phyloP scores from a whole-genome alignment of 371 early-diverging fungal genomes.

The Funneliformis caledonium region DNA sequence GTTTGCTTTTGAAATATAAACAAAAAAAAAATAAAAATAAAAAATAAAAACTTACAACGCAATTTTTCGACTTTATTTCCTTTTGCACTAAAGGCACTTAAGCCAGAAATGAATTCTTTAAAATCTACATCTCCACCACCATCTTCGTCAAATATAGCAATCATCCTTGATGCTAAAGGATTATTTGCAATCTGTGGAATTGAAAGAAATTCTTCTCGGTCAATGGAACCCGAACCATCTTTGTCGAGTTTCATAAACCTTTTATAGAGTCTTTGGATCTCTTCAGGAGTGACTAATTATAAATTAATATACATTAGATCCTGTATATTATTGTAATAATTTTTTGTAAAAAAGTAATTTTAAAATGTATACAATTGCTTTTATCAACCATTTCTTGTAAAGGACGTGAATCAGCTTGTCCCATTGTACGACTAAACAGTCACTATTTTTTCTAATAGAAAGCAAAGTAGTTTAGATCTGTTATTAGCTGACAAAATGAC shows the following conservation, averaged over 20 bases:
- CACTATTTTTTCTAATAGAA: background rate
- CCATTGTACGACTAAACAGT: slow-evolving; percentile 3
- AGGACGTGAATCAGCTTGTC: slow-evolving; percentile 26
- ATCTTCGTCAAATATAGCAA: slow-evolving; percentile 96
- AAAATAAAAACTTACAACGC: slow-evolving; percentile 66
- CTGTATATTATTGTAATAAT: background rate
- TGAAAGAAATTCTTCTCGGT: slow-evolving; percentile 93
- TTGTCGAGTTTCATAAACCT: slow-evolving; percentile 96
- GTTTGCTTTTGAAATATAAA: background rate
- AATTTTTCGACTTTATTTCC: slow-evolving; percentile 93
- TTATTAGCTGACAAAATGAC: no score
- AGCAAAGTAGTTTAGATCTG: no score
- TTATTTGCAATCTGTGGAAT: slow-evolving; percentile 96
- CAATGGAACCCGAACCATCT: slow-evolving; percentile 92
- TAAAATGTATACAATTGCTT: slow-evolving; percentile 22
- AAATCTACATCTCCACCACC: slow-evolving; percentile 98
- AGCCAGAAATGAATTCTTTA: slow-evolving; percentile 93
- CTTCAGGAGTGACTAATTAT: slow-evolving; percentile 83
- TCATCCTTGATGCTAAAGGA: slow-evolving; percentile 92
- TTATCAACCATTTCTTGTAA: slow-evolving; percentile 36
- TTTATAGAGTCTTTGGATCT: slow-evolving; percentile 96
- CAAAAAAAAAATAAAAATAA: background rate
- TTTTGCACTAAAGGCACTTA: slow-evolving; percentile 91
- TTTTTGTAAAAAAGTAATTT: background rate
- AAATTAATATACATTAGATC: background rate